Evolutionary conservation across 169 alveolate species (phyloP), one percentile per base, ranked within the genome.

Genomic region (Cystoisospora suis): DNA sequence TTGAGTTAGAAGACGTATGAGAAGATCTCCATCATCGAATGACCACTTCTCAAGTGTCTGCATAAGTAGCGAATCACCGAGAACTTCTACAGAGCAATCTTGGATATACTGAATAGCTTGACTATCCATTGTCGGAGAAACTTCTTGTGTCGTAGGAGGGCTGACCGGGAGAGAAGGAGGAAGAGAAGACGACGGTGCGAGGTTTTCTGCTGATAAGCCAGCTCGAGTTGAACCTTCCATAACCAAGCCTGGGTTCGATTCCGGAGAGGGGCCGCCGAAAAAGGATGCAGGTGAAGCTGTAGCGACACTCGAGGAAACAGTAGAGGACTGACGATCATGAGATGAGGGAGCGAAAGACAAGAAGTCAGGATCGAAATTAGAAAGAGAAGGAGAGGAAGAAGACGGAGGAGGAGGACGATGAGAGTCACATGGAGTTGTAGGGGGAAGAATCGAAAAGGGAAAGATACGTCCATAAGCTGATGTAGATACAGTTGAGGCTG

Each of bases 31-130:
- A 38, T 72, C 83, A 17, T 29, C 6, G 7, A 27, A 0, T 0
- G 83, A 46, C 83, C 83, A 72, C 0, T 29, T 34, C 29, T 40
- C 58, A 38, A 72, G 83, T 0, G 83, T 38, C 83, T 72, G 15
- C 83, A 72, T 3, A 46, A 72, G 83, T 3, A 6, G 7, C 1
- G 32, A 3, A 56, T 72, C 83, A 5, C 34, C 58, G 38, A 38
- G 83, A 6, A 72, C 23, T 3, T 23, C 58, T 9, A 38, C 7
- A 3, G 53, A 36, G 32, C 15, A 34, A 36, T 72, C 83, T 34
- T 72, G 56, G 34, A 72, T 4, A 34, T 72, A 72, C 56, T 40
- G 83, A 2, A 72, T 53, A 34, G 36, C 38, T 3, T 38, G 7
- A 27, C 81, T 70, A 56, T 53, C 42, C 58, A 72, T 3, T 36